phyloP scores from a whole-genome alignment of 768 basidiomycete genomes.

The Boletus sp. region DNA sequence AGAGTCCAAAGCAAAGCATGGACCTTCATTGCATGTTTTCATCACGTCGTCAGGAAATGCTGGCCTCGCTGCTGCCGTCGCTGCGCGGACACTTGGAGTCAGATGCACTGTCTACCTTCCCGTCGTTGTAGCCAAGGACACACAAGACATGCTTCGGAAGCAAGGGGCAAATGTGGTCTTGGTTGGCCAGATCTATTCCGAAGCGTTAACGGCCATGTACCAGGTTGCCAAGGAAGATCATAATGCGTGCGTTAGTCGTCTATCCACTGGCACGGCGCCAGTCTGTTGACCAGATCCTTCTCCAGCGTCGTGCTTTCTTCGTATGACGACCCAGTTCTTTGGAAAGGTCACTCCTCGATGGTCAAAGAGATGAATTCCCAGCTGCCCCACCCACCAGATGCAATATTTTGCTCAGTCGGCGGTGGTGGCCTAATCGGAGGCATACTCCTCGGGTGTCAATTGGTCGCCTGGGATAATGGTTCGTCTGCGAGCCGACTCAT shows the following conservation, averaged over 20 bases:
- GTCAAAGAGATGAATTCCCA: conserved; percentile 60
- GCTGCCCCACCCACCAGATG: conserved; percentile 55
- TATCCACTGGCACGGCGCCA: not conserved
- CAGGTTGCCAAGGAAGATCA: conserved; percentile 42
- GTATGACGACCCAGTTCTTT: conserved; percentile 66
- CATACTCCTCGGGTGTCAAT: conserved; percentile 62
- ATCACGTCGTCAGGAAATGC: conserved; percentile 82
- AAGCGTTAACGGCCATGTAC: conserved; percentile 54
- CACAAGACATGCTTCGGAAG: conserved; percentile 47
- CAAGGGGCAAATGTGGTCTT: conserved; percentile 60
- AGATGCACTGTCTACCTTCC: conserved; percentile 71
- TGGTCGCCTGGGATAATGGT: conserved; percentile 71
- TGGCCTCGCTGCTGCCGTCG: conserved; percentile 68
- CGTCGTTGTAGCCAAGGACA: conserved; percentile 46
- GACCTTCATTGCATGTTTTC: conserved; percentile 56
- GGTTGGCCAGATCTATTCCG: conserved; percentile 56
- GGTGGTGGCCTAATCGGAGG: conserved; percentile 74
- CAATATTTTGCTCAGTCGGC: conserved; percentile 77
- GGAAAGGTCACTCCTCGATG: conserved; percentile 80
- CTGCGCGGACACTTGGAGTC: conserved; percentile 52
- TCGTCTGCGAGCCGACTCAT: conserved; percentile 15
- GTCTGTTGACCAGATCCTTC: not conserved
- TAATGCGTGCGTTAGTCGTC: conserved; percentile 47
- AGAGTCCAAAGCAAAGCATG: conserved; percentile 47
- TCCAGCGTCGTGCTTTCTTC: conserved; percentile 66